Conservation (phyloP, 345 rosid genomes). For the Brassica nigra region DNA sequence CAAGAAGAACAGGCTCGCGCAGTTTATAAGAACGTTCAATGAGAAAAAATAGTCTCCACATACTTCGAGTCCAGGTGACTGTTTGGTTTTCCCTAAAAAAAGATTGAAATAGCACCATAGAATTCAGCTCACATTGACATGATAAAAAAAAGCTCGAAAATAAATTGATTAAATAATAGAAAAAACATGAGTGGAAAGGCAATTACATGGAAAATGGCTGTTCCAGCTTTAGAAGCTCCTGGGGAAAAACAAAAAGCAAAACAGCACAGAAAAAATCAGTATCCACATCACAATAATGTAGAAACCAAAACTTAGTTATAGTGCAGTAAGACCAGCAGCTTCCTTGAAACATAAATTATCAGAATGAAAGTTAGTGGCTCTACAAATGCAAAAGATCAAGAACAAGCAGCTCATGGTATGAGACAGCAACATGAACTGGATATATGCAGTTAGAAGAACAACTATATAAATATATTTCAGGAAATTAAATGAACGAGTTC, state of each 20-base stretch:
- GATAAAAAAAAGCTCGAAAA: slow-evolving; percentile 15
- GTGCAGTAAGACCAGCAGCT: slow-evolving; percentile 19
- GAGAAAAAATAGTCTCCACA: slow-evolving; percentile 84
- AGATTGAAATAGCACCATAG: slow-evolving; percentile 12
- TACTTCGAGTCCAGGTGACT: slow-evolving; percentile 75
- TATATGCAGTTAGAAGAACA: slow-evolving; percentile 18
- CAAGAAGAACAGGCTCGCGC: slow-evolving; percentile 95
- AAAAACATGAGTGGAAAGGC: slow-evolving; percentile 16
- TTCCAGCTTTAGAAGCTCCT: slow-evolving; percentile 56
- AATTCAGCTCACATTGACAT: slow-evolving; percentile 5
- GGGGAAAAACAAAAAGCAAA: slow-evolving; percentile 3
- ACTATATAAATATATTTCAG: slow-evolving; percentile 6
- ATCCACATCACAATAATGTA: neutral
- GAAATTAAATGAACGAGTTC: slow-evolving; percentile 24
- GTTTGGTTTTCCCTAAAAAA: slow-evolving; percentile 38
- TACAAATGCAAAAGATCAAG: slow-evolving; percentile 9
- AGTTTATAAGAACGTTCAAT: slow-evolving; percentile 74
- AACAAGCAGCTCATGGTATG: slow-evolving; percentile 17
- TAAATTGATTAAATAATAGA: slow-evolving; percentile 10
- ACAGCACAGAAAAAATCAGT: neutral
- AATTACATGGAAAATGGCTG: slow-evolving; percentile 46
- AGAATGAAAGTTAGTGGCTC: slow-evolving; percentile 16
- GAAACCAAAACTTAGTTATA: slow-evolving; percentile 4
- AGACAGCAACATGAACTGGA: neutral
- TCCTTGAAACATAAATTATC: neutral